phyloP scores from a whole-genome alignment of 768 basidiomycete species.

The Termitomyces sp. region DNA sequence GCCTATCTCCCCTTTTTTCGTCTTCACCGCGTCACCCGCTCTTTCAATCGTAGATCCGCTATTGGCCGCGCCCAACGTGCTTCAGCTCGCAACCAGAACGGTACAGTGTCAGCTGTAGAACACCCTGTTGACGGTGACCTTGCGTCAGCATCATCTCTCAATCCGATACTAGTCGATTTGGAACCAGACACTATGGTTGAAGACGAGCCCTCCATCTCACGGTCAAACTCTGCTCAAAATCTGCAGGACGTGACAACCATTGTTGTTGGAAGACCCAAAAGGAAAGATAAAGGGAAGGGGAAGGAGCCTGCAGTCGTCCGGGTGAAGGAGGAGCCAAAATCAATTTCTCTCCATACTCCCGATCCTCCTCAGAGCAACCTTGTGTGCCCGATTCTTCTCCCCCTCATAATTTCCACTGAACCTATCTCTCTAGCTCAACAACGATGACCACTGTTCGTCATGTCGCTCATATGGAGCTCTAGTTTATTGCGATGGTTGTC shows the following conservation, averaged over 20 bases:
- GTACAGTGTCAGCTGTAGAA: constrained; percentile 31
- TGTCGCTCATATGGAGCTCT: constrained; percentile 80
- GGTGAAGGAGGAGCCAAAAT: constrained; percentile 50
- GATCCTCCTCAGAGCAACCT: constrained; percentile 36
- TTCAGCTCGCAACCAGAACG: constrained; percentile 60
- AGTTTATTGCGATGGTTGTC: constrained; percentile 97
- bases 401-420: neutral
- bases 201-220: constrained; percentile 55
- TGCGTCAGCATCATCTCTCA: constrained; percentile 31
- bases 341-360: constrained; percentile 37
- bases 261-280: constrained; percentile 27
- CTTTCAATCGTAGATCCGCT: constrained; percentile 36
- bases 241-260: constrained; percentile 26
- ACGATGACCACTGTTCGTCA: constrained; percentile 84
- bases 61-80: constrained; percentile 71
- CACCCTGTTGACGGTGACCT: constrained; percentile 31
- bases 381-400: constrained; percentile 25
- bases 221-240: constrained; percentile 54
- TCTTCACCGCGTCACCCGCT: constrained; percentile 14
- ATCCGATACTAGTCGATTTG: constrained; percentile 38
- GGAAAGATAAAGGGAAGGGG: constrained; percentile 53
- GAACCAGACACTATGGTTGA: constrained; percentile 53
- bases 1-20: constrained; percentile 16
- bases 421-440: constrained; percentile 35
- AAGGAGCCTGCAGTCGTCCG: constrained; percentile 34